A percentile compares a stretch with the other conserved stretches of the same genome.
phyloP scores from a whole-genome alignment of 163 green algal genomes.

The Scenedesmus sp. region DNA sequence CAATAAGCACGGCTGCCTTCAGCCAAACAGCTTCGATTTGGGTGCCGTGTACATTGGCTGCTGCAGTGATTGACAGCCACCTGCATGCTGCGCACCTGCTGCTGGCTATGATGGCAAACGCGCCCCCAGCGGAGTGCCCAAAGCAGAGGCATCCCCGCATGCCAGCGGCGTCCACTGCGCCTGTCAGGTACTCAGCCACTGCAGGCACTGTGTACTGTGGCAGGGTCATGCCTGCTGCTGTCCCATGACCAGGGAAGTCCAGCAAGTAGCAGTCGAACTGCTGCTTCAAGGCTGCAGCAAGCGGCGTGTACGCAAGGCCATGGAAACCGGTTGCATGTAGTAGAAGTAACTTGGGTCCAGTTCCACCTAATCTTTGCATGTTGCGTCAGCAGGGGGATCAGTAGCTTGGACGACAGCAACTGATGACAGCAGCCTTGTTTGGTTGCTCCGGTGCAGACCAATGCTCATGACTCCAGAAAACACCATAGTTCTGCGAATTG shows the following conservation, averaged over 20 bases:
- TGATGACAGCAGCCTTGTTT: background rate
- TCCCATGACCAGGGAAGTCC: conserved; percentile 42
- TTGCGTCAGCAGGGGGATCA: background rate
- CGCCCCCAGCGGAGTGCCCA: conserved; percentile 42
- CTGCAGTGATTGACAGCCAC: too few relatives aligned
- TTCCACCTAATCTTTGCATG: conserved; percentile 4
- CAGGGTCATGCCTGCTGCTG: background rate
- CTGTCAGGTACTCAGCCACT: background rate
- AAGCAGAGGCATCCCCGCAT: conserved; percentile 34
- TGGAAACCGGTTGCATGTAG: conserved; percentile 44
- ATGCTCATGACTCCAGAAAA: background rate
- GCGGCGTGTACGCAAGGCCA: background rate
- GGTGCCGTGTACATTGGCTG: background rate
- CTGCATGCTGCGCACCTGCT: background rate
- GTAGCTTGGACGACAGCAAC: background rate
- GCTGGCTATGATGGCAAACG: conserved; percentile 19
- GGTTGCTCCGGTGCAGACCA: background rate
- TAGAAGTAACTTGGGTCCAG: conserved; percentile 17
- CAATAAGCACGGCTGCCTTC: background rate
- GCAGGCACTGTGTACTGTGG: background rate
- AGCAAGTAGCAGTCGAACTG: background rate
- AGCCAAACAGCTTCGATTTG: background rate
- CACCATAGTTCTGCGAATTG: background rate
- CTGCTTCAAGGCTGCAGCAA: background rate
- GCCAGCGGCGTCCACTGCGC: background rate